phyloP scores from a whole-genome alignment of 1,284 basidiomycete species.

The Hypsizygus ulmarius region DNA sequence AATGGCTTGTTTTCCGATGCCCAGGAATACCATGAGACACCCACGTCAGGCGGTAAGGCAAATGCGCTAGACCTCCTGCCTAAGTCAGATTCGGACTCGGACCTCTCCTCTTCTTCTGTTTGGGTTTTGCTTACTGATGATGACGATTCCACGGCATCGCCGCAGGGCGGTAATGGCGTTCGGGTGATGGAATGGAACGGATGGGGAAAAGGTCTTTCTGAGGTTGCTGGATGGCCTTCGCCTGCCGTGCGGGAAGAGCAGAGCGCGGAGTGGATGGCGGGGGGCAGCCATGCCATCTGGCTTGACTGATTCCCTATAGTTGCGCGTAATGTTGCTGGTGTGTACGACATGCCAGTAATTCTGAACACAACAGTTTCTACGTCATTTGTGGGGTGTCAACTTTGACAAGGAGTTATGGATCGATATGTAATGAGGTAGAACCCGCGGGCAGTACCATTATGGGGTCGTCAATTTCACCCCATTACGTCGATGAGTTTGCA shows the following conservation, averaged over 20 bases:
- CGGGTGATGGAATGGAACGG: constrained; percentile 48
- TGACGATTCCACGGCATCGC: constrained; percentile 33
- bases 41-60: constrained; percentile 47
- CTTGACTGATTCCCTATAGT: constrained; percentile 40
- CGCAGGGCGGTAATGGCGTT: constrained; percentile 33
- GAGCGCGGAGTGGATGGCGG: constrained; percentile 31
- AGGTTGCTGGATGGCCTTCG: constrained; percentile 40
- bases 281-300: constrained; percentile 48
- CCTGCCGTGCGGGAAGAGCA: constrained; percentile 8
- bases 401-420: too few species aligned
- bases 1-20: constrained; percentile 33
- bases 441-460: too few species aligned
- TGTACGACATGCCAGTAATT: too few species aligned
- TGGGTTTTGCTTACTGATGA: constrained; percentile 46
- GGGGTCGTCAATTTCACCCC: too few species aligned
- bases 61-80: constrained; percentile 42
- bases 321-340: too few species aligned
- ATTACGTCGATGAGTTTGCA: too few species aligned
- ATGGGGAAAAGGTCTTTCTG: constrained; percentile 34
- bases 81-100: constrained; percentile 24
- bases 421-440: too few species aligned
- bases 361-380: too few species aligned
- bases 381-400: too few species aligned
- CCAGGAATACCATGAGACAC: constrained; percentile 38
- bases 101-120: constrained; percentile 12